These are phyloP conservation scores for Triangularia verruculosa DNA, from an alignment of 2,329 filamentous ascomycete species.

Conservation along the genomic window DNA sequence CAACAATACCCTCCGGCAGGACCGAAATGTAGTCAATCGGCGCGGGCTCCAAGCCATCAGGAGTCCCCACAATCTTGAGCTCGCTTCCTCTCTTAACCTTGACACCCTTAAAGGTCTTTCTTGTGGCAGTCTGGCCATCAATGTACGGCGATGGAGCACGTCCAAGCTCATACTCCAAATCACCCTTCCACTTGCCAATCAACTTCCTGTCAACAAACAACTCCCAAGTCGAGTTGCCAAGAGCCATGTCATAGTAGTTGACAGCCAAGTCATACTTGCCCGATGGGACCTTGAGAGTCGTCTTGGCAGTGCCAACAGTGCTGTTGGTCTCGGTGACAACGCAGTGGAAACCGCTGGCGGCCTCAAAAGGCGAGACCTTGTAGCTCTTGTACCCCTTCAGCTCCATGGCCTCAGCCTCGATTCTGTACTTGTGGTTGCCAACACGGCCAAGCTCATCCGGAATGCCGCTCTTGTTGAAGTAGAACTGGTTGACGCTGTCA, in stretches of 20 bases:
- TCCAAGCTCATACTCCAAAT: conserved; percentile 58
- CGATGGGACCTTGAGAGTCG: conserved; percentile 44
- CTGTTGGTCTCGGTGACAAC: conserved; percentile 55
- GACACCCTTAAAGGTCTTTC: conserved; percentile 56
- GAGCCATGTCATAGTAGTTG: conserved; percentile 59
- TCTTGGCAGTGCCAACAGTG: conserved; percentile 48
- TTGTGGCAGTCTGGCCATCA: conserved; percentile 63
- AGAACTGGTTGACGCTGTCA: conserved; percentile 64
- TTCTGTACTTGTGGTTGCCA: conserved; percentile 59
- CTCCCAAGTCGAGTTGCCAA: conserved; percentile 64
- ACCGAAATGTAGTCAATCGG: conserved; percentile 66
- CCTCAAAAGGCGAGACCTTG: conserved; percentile 55
- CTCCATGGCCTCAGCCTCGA: conserved; percentile 66
- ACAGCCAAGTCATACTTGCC: conserved; percentile 62
- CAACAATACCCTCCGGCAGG: conserved; percentile 55
- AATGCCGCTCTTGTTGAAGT: conserved; percentile 59
- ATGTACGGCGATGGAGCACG: conserved; percentile 56
- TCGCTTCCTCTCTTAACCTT: conserved; percentile 48
- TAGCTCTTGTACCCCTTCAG: conserved; percentile 56
- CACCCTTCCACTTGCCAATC: conserved; percentile 57
- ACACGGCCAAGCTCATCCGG: conserved; percentile 55
- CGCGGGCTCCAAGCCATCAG: conserved; percentile 61
- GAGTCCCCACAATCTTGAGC: conserved; percentile 54
- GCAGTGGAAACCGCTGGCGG: conserved; percentile 53
- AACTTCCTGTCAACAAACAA: conserved; percentile 53